Base-by-base conservation (phyloP, 179 eudicot species). In the Monotropa hypopitys region DNA sequence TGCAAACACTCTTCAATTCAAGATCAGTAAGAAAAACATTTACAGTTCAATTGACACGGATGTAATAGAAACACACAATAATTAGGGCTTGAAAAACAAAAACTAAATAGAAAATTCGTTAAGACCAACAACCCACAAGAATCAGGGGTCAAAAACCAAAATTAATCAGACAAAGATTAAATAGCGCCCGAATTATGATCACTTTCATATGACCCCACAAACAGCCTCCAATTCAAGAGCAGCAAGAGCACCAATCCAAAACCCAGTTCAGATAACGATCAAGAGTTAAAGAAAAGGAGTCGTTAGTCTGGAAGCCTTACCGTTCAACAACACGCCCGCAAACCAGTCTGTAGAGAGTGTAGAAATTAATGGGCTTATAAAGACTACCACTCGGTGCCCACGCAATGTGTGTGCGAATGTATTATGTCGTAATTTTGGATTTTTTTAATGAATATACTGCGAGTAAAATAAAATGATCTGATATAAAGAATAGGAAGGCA, bases 231-330 rank as follows among this genome's bases (percentile, higher is more conserved):
- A 76, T 75, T 76, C 42, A 16, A 59, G 28, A 46, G 68, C 77
- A 40, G 5, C 3, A n/a, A 32, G 21, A 30, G 18, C 8, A 42
- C 38, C 5, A 11, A 75, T 13, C 54, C 42, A 21, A 63, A 73
- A 20, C 70, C 28, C 43, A 40, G 51, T 57, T 73, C 33, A 23
- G 49, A 74, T 42, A 40, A 47, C 16, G 78, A 62, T 75, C 78
- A 30, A 43, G 15, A 62, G 30, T 63, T 43, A 18, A 6, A 46
- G 59, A 76, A 26, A 15, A n/a, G 1, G 51, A 57, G 69, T 47
- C 54, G 15, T 8, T 71, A 32, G 35, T 53, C 35, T 26, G 16
- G 59, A 40, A 76, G 72, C 18, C 65, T 32, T 32, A 63, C 78
- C 59, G 50, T 40, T 46, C 26, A 62, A 62, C 32, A 72, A 30